Evolutionary conservation across 257 asterid genomes (phyloP).

Genomic region (Capsicum baccatum): DNA sequence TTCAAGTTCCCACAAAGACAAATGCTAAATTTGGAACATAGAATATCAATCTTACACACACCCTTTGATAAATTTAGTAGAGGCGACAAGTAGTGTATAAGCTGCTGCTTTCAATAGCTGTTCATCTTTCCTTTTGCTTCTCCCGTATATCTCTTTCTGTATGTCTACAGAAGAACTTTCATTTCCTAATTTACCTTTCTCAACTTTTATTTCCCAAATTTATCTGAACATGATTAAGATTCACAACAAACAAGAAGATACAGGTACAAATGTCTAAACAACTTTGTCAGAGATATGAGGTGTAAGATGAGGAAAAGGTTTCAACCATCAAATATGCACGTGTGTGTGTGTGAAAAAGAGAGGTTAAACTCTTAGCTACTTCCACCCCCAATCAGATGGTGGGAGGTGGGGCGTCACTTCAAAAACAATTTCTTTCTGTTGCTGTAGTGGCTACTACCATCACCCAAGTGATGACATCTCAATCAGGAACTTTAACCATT

Average conservation of each 20-base stretch:
- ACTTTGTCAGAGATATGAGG: conserved; percentile 19
- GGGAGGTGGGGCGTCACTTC: not conserved
- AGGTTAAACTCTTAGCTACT: conserved; percentile 1
- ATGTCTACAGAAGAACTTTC: not conserved
- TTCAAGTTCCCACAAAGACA: not conserved
- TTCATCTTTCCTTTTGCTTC: conserved; percentile 17
- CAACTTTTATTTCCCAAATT: not conserved
- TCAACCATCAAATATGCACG: not conserved
- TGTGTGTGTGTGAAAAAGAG: not conserved
- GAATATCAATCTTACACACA: not conserved
- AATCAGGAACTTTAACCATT: conserved; percentile 9
- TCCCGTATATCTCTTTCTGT: not conserved
- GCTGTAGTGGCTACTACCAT: not conserved
- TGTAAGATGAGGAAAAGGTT: not conserved
- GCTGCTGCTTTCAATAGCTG: not conserved
- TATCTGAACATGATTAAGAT: not conserved
- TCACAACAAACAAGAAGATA: not conserved
- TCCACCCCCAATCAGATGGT: not conserved
- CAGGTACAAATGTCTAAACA: not conserved
- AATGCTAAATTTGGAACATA: not conserved
- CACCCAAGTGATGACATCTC: conserved; percentile 20
- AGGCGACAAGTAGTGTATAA: not conserved
- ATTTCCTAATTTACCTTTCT: not conserved
- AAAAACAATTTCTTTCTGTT: conserved; percentile 13
- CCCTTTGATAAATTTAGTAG: not conserved